Evolutionary conservation across 1,139 yeast genomes (phyloP), one percentile per base, ranked within the genome.

Genomic region (Sugiyamaella pinicola): DNA sequence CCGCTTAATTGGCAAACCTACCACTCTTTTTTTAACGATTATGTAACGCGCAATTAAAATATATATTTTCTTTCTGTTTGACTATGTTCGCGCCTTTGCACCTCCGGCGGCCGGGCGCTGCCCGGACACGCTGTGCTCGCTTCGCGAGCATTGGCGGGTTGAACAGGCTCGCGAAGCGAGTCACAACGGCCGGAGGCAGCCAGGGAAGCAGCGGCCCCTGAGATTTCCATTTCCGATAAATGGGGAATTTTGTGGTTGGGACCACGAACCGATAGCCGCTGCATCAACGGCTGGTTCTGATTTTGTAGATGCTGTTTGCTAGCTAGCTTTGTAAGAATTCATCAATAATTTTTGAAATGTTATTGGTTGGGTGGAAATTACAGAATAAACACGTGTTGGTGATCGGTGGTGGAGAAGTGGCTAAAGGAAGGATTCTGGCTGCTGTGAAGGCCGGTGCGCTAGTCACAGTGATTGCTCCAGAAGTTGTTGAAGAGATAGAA

Each of bases 361-460:
- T 56, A 21, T 21, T 56, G 17, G 73, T 86, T 12, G 91, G 93
- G 6, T 85, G 87, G 85, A 90, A 85, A 68, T 83, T 86, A 37
- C 76, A 76, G 62, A 71, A 77, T 60, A 81, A 79, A 55, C 87
- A 80, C 61, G 87, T 86, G 22, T 74, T 87, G 21, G 87, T 87
- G 1, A 80, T 87, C 43, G 96, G 96, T 0, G 87, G 85, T 7
- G 95, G 96, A 4, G 89, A 85, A 49, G 96, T 88, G 9, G 96
- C 91, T 0, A 74, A 83, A 13, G 81, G 90, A 35, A 71, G 96
- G 53, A 80, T 87, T 12, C 74, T 78, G 51, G 87, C 85, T 63
- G 74, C 87, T 35, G 69, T 86, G 10, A 78, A 79, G 24, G 93
- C 95, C 0, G 80, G 83, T 58, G 93, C 95, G 4, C 74, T 73